Conservation (phyloP, 768 basidiomycete species). For the Hemileccinum rubropunctum region DNA sequence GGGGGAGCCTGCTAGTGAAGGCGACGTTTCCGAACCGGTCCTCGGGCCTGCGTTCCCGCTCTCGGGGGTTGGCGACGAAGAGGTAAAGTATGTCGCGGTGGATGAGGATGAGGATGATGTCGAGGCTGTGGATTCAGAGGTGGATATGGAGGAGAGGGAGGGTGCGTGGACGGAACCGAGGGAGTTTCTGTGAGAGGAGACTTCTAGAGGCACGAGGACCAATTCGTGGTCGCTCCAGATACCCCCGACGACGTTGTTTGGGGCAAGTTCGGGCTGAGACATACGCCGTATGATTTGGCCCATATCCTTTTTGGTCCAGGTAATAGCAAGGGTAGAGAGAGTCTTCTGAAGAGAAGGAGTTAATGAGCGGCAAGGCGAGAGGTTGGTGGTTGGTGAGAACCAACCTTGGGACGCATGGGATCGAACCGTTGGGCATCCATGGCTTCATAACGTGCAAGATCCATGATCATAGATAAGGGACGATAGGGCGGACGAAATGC, state of each 20-base stretch:
- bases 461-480: conserved; percentile 29
- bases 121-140: conserved; percentile 12
- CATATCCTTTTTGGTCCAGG: conserved; percentile 20
- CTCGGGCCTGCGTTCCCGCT: background rate
- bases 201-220: conserved; percentile 31
- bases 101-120: background rate
- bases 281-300: conserved; percentile 27
- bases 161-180: conserved; percentile 14
- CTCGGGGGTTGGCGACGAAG: conserved; percentile 15
- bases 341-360: conserved; percentile 18
- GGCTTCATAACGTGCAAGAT: conserved; percentile 23
- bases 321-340: conserved; percentile 8
- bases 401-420: conserved; percentile 29
- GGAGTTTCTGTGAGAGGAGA: conserved; percentile 18
- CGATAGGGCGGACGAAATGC: conserved; percentile 24
- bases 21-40: background rate
- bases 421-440: conserved; percentile 35
- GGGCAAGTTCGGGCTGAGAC: conserved; percentile 17
- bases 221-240: conserved; percentile 35
- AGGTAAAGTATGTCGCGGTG: conserved; percentile 22
- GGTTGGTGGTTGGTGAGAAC: conserved; percentile 15
- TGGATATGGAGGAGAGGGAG: conserved; percentile 10
- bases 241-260: conserved; percentile 25
- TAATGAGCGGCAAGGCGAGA: conserved; percentile 20
- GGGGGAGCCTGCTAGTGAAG: conserved; percentile 8